Conservation (phyloP, 192 early-diverging fungal genomes). For the Coemansia furcata region DNA sequence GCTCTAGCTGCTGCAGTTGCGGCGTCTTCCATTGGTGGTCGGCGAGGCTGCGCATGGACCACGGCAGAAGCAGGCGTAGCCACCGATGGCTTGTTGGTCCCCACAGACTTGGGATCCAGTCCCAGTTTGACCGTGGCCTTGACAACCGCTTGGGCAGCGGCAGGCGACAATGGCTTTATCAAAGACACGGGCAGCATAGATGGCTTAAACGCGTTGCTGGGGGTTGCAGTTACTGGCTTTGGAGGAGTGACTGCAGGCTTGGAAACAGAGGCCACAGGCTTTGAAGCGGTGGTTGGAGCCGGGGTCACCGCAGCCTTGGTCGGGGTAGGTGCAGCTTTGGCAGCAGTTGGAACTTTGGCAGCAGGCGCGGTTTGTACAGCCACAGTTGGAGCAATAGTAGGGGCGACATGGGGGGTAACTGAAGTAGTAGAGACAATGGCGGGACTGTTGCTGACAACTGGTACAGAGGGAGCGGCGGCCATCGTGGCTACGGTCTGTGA, state of each 20-base stretch:
- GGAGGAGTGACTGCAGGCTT: background rate
- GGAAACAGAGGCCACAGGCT: background rate
- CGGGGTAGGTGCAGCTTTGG: background rate
- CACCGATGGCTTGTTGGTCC: background rate
- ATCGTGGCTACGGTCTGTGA: background rate
- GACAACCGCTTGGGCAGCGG: background rate
- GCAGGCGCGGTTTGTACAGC: background rate
- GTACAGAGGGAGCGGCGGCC: background rate
- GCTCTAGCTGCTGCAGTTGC: background rate
- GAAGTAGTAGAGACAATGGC: background rate
- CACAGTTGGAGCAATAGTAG: background rate
- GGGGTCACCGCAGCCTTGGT: background rate
- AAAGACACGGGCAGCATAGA: slow-evolving; percentile 27
- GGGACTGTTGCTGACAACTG: background rate
- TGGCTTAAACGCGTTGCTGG: background rate
- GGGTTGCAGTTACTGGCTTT: background rate
- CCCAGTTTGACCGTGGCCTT: background rate
- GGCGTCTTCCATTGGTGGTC: background rate
- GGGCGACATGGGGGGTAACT: background rate
- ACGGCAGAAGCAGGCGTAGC: background rate
- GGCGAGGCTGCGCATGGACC: too few relatives aligned
- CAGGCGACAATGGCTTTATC: slow-evolving; percentile 2
- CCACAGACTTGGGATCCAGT: background rate
- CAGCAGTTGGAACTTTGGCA: background rate
- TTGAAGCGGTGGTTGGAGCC: background rate